Evolutionary conservation across 2,329 filamentous ascomycete species (phyloP).

Genomic region (Xylariales sp.): DNA sequence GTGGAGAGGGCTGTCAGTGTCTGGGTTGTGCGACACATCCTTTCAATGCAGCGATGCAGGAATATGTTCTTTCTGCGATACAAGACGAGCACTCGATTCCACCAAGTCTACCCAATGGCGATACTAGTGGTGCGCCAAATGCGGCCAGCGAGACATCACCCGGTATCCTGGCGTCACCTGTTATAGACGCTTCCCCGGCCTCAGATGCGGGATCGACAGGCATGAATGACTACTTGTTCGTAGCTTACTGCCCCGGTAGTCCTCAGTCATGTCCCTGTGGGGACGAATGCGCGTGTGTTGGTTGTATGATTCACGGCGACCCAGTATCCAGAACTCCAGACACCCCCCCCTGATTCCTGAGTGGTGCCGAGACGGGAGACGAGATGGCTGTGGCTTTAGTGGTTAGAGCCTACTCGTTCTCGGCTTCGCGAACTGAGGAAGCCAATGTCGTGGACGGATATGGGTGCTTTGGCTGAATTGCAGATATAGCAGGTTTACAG

Average conservation of each 20-base stretch:
- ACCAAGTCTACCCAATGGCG: conserved; percentile 29
- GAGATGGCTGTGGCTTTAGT: neutral
- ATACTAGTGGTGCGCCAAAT: conserved; percentile 20
- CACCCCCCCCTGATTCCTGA: conserved; percentile 24
- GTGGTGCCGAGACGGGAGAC: neutral
- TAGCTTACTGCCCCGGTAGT: conserved; percentile 66
- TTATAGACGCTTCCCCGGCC: conserved; percentile 56
- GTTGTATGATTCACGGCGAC: conserved; percentile 63
- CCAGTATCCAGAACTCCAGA: conserved; percentile 23
- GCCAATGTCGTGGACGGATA: conserved; percentile 5
- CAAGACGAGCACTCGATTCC: conserved; percentile 41
- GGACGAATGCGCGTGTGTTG: conserved; percentile 69
- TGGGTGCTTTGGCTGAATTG: conserved; percentile 7
- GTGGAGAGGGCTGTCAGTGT: conserved; percentile 74
- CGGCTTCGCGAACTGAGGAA: neutral
- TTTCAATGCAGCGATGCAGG: conserved; percentile 71
- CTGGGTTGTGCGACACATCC: conserved; percentile 76
- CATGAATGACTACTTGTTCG: conserved; percentile 66
- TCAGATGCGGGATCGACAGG: conserved; percentile 63
- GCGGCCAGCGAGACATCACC: conserved; percentile 20
- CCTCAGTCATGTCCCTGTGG: conserved; percentile 66
- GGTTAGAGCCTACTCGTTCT: neutral
- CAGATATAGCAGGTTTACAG: conserved; percentile 21
- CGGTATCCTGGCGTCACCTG: conserved; percentile 56
- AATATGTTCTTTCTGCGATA: conserved; percentile 50